Evolutionary conservation across 352 stramenopile genomes (phyloP), one percentile per base, ranked within the genome.

Genomic region (Phytophthora multivora): DNA sequence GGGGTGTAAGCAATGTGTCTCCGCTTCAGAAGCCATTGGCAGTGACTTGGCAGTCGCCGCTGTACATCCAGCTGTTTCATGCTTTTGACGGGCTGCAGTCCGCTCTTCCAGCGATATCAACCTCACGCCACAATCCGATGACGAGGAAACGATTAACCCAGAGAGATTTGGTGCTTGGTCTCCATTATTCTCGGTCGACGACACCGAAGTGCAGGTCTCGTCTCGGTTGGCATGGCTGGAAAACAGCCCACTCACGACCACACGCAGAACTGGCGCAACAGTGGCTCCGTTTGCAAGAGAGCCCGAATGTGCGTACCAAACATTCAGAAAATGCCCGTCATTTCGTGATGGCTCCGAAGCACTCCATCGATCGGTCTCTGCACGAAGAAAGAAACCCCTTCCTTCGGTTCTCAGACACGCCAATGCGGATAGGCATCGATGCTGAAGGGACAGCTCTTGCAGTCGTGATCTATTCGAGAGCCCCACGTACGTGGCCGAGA

Each of bases 211-310:
- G 30, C 43, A 30, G 16, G 19, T 4, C 45, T 43, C 28, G 19
- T 4, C 45, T 43, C 28, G 11, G 9, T 33, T 33, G 8, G 21
- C 31, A 43, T 46, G 26, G 56, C 28, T 48, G 19, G 35, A 47
- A 53, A 48, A 18, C 48, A 18, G n/a, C 16, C 21, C 19, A 25
- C 23, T 38, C 9, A 60, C 59, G 28, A 67, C 51, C 21, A 16
- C 16, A 63, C 59, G 7, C 31, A 41, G 49, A 26, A 35, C 55
- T 64, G 47, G 56, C 56, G 56, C 30, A 49, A 58, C 26, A 51
- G 52, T 68, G 52, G 59, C 51, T 49, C 43, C 30, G 51, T 38
- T 66, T 63, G 53, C 60, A 53, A 68, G 60, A 64, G 60, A 68
- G 59, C 52, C 47, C 6, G 16, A 26, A 26, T 36, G 26, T 42